phyloP scores from a whole-genome alignment of 2,329 filamentous ascomycete genomes.

The Hypoxylon sp. region DNA sequence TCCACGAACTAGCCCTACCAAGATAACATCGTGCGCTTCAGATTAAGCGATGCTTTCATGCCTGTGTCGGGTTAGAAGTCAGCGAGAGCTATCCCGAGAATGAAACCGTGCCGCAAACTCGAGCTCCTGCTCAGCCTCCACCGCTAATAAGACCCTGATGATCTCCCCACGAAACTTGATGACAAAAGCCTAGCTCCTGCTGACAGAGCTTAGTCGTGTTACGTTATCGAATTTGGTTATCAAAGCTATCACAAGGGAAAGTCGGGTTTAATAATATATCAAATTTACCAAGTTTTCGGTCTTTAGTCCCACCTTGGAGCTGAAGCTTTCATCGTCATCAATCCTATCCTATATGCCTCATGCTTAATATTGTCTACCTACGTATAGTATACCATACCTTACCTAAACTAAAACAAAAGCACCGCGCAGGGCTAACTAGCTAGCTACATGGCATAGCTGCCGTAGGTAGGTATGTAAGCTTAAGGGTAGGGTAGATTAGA shows the following conservation, averaged over 20 bases:
- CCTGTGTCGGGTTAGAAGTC: not conserved
- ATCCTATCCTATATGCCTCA: not conserved
- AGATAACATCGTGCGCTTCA: slow-evolving; percentile 3
- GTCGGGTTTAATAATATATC: slow-evolving; percentile 7
- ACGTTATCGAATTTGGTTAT: slow-evolving; percentile 35
- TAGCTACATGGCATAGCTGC: not conserved
- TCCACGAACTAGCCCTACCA: not conserved
- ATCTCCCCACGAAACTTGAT: slow-evolving; percentile 29
- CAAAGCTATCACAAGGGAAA: slow-evolving; percentile 3
- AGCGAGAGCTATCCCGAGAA: slow-evolving; percentile 1
- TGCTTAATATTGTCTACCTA: not conserved
- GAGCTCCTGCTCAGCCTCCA: slow-evolving; percentile 18
- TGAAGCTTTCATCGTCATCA: not conserved
- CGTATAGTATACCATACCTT: not conserved
- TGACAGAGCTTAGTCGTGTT: slow-evolving; percentile 31
- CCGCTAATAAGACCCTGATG: slow-evolving; percentile 11
- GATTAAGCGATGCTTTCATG: not conserved
- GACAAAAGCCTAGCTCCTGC: slow-evolving; percentile 29
- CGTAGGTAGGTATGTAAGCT: not conserved
- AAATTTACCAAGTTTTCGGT: not conserved
- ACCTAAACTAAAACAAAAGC: slow-evolving; percentile 21
- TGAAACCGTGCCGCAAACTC: slow-evolving; percentile 10
- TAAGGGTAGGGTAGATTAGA: slow-evolving; percentile 12
- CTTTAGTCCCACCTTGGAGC: slow-evolving; percentile 4
- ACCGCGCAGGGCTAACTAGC: slow-evolving; percentile 26